Base-by-base conservation (phyloP, 805 yeast species). In the Jamesozyma hellenica region DNA sequence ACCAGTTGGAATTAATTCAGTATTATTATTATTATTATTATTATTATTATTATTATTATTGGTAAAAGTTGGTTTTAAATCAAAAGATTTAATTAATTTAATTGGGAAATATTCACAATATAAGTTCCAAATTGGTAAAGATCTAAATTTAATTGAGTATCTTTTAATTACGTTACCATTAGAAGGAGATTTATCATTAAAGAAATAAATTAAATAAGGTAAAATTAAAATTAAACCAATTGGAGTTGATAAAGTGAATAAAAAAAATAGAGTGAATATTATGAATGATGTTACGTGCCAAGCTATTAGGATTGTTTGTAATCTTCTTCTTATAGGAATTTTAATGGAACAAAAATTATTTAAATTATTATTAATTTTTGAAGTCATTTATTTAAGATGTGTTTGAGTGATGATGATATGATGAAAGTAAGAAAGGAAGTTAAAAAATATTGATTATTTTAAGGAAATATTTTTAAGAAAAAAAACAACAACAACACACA, bases 101-200 rank as follows among this genome's bases (percentile, higher is more conserved):
- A 92, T 75, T 0, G 97, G 97, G 62, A 82, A 92, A 61, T 86
- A 92, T 34, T 70, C 64, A 34, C 79, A 78, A 56, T 82, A 87
- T 60, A 77, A 72, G 44, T 68, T 74, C 86, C 92, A 90, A 15
- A 83, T 47, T 7, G 63, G 51, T 28, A 75, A 52, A 25, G 72
- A 68, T 45, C 85, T 71, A 55, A 84, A 66, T 66, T 72, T 67
- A 1, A 61, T 57, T 3, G 82, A 77, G 32, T 70, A 66, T 29
- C 94, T 61, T 38, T 70, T 61, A 1, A 72, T 70, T 0, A 77
- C 81, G 14, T 72, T 68, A 1, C 97, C 97, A 49, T 81, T 79
- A 11, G 78, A 73, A 0, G 87, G 84, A 1, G 95, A 72, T 45
- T 74, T 75, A 59, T 81, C 86, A 13, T 66, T 43, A 14, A 65